phyloP scores from a whole-genome alignment of 495 filamentous ascomycete species.

The Platismatia glauca region DNA sequence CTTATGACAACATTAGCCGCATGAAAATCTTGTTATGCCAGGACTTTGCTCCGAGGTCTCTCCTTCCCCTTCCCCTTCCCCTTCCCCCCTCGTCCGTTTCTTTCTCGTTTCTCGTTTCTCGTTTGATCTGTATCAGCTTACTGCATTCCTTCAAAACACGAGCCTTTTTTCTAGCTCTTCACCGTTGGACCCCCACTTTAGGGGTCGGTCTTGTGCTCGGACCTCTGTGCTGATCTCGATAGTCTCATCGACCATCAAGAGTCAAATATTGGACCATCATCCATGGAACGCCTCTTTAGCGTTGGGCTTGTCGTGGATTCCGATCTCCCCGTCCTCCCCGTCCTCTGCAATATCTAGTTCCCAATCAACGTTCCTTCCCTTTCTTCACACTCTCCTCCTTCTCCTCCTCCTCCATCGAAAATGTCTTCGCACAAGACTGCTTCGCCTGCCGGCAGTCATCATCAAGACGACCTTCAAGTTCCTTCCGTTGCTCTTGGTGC shows the following conservation, averaged over 20 bases:
- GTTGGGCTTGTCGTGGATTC: background rate
- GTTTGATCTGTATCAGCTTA: conserved; percentile 4
- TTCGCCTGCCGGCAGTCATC: conserved; percentile 18
- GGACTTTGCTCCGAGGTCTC: conserved; percentile 6
- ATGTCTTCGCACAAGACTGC: conserved; percentile 17
- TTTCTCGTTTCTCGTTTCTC: too few relatives aligned
- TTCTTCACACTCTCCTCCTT: background rate
- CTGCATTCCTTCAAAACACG: conserved; percentile 1
- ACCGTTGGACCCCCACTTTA: conserved; percentile 10
- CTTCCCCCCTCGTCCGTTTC: background rate
- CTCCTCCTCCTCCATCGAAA: background rate
- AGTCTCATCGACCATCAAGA: background rate
- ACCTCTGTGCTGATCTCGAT: conserved; percentile 9
- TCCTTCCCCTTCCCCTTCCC: background rate
- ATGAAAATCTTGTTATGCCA: background rate
- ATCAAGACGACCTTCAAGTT: conserved; percentile 10
- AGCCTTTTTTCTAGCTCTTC: background rate
- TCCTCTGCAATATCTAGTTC: conserved; percentile 3
- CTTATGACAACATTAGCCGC: background rate
- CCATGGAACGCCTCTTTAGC: conserved; percentile 12
- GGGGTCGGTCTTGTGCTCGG: conserved; percentile 3
- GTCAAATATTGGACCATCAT: conserved; percentile 2
- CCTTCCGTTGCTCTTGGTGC: conserved; percentile 3
- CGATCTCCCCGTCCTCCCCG: conserved; percentile 4
- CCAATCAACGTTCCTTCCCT: conserved; percentile 4